A percentile compares a stretch with the other conserved stretches of the same genome.
Evolutionary conservation across 345 rosid species (phyloP).

Genomic region (Clausena lansium): DNA sequence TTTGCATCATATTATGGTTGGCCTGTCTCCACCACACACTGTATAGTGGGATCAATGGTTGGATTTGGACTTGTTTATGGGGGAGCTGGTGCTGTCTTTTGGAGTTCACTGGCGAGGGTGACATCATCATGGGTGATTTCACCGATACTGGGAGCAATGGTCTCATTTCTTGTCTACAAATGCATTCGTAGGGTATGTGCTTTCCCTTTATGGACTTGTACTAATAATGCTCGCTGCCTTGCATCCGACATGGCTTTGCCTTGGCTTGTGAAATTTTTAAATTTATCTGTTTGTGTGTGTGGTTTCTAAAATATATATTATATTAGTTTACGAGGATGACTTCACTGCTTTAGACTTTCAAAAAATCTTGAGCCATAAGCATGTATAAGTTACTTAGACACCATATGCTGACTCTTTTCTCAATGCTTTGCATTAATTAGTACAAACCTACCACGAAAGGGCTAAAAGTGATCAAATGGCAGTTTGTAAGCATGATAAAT

Average conservation of each 20-base stretch:
- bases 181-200: constrained; percentile 88
- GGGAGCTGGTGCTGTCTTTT: constrained; percentile 91
- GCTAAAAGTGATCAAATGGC: neutral
- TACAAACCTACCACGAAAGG: no score
- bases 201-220: constrained; percentile 10
- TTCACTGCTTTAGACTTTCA: neutral
- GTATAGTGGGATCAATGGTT: constrained; percentile 96
- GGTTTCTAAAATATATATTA: neutral
- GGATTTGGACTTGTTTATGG: constrained; percentile 95
- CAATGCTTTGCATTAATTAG: neutral
- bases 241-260: neutral
- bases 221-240: neutral
- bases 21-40: constrained; percentile 99
- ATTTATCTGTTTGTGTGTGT: neutral
- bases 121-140: constrained; percentile 95
- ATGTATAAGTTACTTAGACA: neutral
- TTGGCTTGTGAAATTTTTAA: neutral
- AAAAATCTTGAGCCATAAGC: neutral
- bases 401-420: neutral
- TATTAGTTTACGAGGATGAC: neutral
- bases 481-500: neutral
- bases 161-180: constrained; percentile 88
- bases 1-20: constrained; percentile 89
- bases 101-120: constrained; percentile 91
- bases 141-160: constrained; percentile 78